These are phyloP conservation scores for Eremochloa ophiuroides DNA, from an alignment of 176 grass and related monocot species.

Conservation along the genomic window DNA sequence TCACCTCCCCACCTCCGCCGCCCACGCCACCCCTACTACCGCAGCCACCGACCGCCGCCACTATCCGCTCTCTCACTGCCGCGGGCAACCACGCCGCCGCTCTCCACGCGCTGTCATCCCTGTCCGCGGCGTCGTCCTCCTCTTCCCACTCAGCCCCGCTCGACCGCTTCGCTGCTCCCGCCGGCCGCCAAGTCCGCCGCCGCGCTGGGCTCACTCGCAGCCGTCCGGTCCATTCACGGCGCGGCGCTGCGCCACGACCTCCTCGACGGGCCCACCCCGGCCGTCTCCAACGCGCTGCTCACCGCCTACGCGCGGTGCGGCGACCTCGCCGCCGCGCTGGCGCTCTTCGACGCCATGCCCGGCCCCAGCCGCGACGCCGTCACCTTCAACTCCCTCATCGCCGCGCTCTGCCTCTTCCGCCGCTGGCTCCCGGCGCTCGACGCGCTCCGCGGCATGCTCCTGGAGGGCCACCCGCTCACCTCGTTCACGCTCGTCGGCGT, in stretches of 20 bases:
- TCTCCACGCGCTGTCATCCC: constrained; percentile 42
- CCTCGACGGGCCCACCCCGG: constrained; percentile 18
- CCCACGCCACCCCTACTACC: not conserved
- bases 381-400: constrained; percentile 70
- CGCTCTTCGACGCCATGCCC: constrained; percentile 44
- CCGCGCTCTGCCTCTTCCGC: constrained; percentile 63
- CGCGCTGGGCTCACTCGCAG: constrained; percentile 27
- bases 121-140: constrained; percentile 12
- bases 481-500: constrained; percentile 90
- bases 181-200: constrained; percentile 56
- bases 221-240: constrained; percentile 51
- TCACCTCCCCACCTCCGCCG: not conserved
- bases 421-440: constrained; percentile 45
- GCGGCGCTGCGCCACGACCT: constrained; percentile 29
- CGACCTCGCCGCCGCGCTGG: constrained; percentile 42
- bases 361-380: constrained; percentile 42
- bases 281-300: constrained; percentile 56
- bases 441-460: constrained; percentile 53
- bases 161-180: constrained; percentile 63
- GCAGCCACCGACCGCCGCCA: constrained; percentile 13
- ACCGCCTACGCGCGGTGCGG: constrained; percentile 66
- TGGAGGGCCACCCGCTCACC: constrained; percentile 31
- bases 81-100: constrained; percentile 34
- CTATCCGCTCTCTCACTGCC: constrained; percentile 49
- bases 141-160: constrained; percentile 23